Conservation (phyloP, 345 rosid genomes). For the Aegle marmelos region DNA sequence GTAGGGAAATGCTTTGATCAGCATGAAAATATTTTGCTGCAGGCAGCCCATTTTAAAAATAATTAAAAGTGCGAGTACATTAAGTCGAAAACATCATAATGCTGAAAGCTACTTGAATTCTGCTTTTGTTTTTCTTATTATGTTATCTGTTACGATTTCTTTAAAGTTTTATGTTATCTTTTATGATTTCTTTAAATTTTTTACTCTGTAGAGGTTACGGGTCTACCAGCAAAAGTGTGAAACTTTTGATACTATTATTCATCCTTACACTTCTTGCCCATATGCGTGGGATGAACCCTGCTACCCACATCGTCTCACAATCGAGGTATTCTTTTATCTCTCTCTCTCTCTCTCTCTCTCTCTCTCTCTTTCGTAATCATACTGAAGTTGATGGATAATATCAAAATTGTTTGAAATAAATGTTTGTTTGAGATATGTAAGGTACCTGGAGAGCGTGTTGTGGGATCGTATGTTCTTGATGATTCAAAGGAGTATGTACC, state of each 20-base stretch:
- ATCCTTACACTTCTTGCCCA: conserved; percentile 74
- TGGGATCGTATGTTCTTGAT: conserved; percentile 82
- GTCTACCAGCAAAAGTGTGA: conserved; percentile 88
- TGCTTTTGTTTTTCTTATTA: neutral
- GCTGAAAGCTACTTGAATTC: neutral
- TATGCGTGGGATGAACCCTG: conserved; percentile 99
- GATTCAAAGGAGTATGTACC: conserved; percentile 58
- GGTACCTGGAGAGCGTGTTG: conserved; percentile 87
- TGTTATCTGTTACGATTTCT: neutral
- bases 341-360: conserved; percentile 5
- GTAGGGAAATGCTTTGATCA: neutral
- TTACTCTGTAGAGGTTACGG: conserved; percentile 58
- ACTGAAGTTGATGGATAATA: neutral
- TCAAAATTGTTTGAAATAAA: conserved; percentile 3
- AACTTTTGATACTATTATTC: conserved; percentile 72
- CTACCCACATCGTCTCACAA: conserved; percentile 76
- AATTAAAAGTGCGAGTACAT: neutral
- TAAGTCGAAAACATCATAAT: neutral
- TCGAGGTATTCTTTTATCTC: conserved; percentile 56
- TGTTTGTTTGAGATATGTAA: conserved; percentile 25
- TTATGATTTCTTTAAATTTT: neutral
- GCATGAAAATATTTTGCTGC: neutral
- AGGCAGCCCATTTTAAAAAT: neutral
- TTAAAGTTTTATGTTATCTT: neutral
- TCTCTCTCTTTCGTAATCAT: neutral